Evolutionary conservation across 2,329 filamentous ascomycete genomes (phyloP), one percentile per base, ranked within the genome.

Genomic region (Xenosphaeropsis pyriputrescens): DNA sequence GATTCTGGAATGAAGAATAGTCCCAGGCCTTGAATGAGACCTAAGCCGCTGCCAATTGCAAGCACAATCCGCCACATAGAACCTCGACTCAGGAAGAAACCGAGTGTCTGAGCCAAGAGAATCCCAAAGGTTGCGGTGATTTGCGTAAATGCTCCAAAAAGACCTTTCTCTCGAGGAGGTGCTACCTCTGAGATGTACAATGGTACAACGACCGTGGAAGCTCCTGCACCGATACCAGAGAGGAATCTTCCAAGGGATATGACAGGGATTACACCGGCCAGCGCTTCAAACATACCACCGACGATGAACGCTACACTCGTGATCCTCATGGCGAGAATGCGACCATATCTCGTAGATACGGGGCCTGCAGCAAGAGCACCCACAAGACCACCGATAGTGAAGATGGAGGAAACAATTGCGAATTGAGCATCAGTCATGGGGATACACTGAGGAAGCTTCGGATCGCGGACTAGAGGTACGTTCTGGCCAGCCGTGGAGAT

Each of bases 91-190:
- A 94, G 55, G 56, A 94, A 95, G 52, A 83, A 91, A 0, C 91
- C 91, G 29, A 96, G 62, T 0, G 79, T 68, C 58, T 96, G 91
- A 0, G 88, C 79, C 18, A 75, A 61, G 32, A 98, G 61, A 38
- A 98, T 95, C 39, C 91, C 91, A 17, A 88, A 64, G 52, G 96
- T 96, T 64, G 88, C 88, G 59, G 86, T 88, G 52, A 96, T 78
- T 56, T 98, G 89, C 0, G 91, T 96, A 59, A 93, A 80, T 39
- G 73, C 68, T 11, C 75, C 75, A 52, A 94, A 96, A 44, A 93
- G 75, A 5, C 86, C 88, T 39, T 78, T 74, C 46, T 79, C 72
- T 13, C 67, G 62, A 0, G 75, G 75, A 4, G 89, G 91, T 0
- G 88, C 79, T 18, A 95, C 72, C 58, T 98, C 91, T 34, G 85